Evolutionary conservation across 2,329 filamentous ascomycete genomes (phyloP).

Genomic region (Cryphonectria carpinicola): DNA sequence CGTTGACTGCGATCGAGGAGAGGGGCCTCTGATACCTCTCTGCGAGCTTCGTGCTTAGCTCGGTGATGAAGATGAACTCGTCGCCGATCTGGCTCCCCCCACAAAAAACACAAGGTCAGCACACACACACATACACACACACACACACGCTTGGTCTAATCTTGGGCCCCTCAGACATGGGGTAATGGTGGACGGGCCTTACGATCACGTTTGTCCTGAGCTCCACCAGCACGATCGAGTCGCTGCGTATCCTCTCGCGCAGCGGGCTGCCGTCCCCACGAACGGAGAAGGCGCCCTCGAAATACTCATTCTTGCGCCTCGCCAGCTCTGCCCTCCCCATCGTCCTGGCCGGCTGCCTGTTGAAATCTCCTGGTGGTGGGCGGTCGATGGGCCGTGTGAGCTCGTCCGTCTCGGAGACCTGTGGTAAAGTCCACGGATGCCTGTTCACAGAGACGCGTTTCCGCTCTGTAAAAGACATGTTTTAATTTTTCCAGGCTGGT

Average conservation of each 20-base stretch:
- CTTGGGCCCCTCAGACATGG: neutral
- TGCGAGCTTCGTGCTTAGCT: slow-evolving; percentile 74
- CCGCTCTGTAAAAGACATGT: slow-evolving; percentile 39
- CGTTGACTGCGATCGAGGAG: slow-evolving; percentile 72
- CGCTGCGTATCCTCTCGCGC: slow-evolving; percentile 53
- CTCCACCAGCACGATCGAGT: slow-evolving; percentile 65
- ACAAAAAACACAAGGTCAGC: neutral
- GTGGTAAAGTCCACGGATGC: slow-evolving; percentile 33
- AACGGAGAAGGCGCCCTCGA: slow-evolving; percentile 48
- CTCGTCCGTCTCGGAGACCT: slow-evolving; percentile 42
- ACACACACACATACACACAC: neutral
- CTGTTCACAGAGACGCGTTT: slow-evolving; percentile 34
- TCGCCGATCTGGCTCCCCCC: slow-evolving; percentile 67
- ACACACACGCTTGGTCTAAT: neutral
- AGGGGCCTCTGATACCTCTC: slow-evolving; percentile 76
- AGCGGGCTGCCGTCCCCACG: slow-evolving; percentile 39
- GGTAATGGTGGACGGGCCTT: slow-evolving; percentile 33
- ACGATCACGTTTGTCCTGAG: slow-evolving; percentile 68
- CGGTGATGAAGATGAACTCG: slow-evolving; percentile 73
- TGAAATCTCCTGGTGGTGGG: slow-evolving; percentile 44
- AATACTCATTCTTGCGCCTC: slow-evolving; percentile 48
- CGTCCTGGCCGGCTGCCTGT: slow-evolving; percentile 37
- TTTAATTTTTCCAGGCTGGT: neutral
- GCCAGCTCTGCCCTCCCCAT: slow-evolving; percentile 39
- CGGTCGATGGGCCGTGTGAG: slow-evolving; percentile 46